Evolutionary conservation across 75 land plant species (phyloP).

Genomic region (Isoetes taiwanensis): DNA sequence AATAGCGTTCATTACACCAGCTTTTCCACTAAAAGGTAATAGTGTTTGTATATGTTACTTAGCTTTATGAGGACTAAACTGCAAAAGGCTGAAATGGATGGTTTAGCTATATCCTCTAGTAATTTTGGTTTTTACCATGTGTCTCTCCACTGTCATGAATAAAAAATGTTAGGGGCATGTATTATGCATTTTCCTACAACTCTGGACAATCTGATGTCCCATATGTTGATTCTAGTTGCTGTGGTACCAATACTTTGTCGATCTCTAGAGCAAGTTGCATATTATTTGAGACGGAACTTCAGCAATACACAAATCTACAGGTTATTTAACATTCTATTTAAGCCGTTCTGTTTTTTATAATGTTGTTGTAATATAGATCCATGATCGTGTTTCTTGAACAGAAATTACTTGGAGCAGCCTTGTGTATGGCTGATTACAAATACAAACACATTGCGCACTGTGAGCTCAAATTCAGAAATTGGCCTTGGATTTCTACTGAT

Average conservation of each 20-base stretch:
- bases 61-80: too few species aligned
- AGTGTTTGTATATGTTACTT: too few species aligned
- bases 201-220: neutral
- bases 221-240: constrained; percentile 37
- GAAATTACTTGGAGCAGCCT: constrained; percentile 65
- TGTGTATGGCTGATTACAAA: constrained; percentile 75
- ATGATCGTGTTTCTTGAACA: constrained; percentile 10
- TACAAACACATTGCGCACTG: constrained; percentile 40
- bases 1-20: constrained; percentile 50
- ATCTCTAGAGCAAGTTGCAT: constrained; percentile 58
- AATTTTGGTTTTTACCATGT: too few species aligned
- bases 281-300: constrained; percentile 67
- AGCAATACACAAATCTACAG: constrained; percentile 56
- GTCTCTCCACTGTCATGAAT: too few species aligned
- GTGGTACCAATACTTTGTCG: constrained; percentile 66
- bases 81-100: too few species aligned
- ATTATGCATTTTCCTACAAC: neutral
- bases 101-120: too few species aligned
- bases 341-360: neutral
- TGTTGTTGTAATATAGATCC: neutral
- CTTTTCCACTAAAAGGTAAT: constrained; percentile 42
- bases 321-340: constrained; percentile 19
- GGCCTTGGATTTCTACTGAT: constrained; percentile 68
- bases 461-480: constrained; percentile 71
- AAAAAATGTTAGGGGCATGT: too few species aligned